Evolutionary conservation across 306 rosid species (phyloP), one percentile per base, ranked within the genome.

Genomic region (Gastrolobium bilobum): DNA sequence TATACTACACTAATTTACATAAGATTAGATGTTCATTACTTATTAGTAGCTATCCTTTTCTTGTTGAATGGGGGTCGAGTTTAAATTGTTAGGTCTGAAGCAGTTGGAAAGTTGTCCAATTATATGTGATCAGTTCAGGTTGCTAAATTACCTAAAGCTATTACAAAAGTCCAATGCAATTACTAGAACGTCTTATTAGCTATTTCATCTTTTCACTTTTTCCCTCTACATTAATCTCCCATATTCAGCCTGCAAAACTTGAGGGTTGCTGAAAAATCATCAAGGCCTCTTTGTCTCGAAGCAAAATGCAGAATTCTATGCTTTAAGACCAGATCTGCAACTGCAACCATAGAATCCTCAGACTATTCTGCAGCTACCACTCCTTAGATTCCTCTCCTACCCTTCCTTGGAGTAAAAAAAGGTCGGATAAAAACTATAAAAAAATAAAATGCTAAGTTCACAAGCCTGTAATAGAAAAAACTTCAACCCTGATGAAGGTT

Each of bases 291-390:
- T 68, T 42, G 78, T 61, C 56, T 7, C 2, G 60, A 52, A 54
- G 60, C 73, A 68, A 71, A 76, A 48, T 66, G 70, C 67, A 46
- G 13, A 34, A 11, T 68, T 14, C n/a, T 52, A 54, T 57, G 81
- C 75, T 7, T n/a, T 20, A 67, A 77, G 86, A 79, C 81, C 83
- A 81, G 93, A 81, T 87, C 85, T 87, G 85, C 81, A 81, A 79
- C 68, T 73, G 68, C 79, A 81, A 58, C 39, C 0, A 63, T 51
- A 73, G 86, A 84, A 67, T 82, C 87, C 73, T 77, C 51, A 65
- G 52, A 63, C 78, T 52, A 83, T 77, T 76, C 62, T 71, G 80
- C 85, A 54, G 65, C 83, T 75, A 66, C 68, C 68, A 38, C 63
- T 51, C 78, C 74, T 43, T 76, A 77, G 90, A 87, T 85, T 81